Percentiles rank a stretch among this genome's conserved stretches.
These are phyloP conservation scores for Starmerella potacharoeniae DNA, from an alignment of 805 yeast genomes.

Conservation along the genomic window DNA sequence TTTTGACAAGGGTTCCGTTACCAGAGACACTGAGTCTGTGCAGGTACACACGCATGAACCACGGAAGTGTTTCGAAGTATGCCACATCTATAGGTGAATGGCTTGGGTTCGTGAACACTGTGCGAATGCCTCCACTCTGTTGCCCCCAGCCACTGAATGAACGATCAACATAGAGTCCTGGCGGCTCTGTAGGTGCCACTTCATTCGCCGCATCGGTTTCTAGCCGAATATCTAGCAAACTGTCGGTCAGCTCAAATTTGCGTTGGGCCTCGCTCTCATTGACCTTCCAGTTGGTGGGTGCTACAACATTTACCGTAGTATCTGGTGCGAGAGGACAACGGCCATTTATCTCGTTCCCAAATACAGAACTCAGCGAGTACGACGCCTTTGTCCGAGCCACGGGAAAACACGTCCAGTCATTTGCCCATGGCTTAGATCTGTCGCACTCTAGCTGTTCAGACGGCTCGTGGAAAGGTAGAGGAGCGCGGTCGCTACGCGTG, in stretches of 20 bases:
- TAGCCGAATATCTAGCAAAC: constrained; percentile 30
- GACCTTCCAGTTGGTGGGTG: constrained; percentile 14
- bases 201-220: constrained; percentile 37
- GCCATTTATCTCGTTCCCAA: constrained; percentile 58
- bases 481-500: constrained; percentile 55
- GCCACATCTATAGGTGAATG: constrained; percentile 38
- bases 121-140: constrained; percentile 80
- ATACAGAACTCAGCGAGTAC: constrained; percentile 52
- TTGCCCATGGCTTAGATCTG: constrained; percentile 40
- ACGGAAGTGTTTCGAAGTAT: constrained; percentile 76
- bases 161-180: constrained; percentile 66
- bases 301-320: constrained; percentile 8
- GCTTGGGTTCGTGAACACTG: constrained; percentile 58
- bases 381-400: constrained; percentile 14
- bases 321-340: constrained; percentile 45
- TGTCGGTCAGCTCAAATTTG: neutral
- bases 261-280: neutral
- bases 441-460: constrained; percentile 71
- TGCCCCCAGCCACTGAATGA: constrained; percentile 87
- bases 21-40: constrained; percentile 42
- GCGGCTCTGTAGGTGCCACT: constrained; percentile 34
- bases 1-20: constrained; percentile 24
- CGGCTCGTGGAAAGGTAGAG: constrained; percentile 70
- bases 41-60: constrained; percentile 79
- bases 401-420: constrained; percentile 71